Percentiles rank a stretch among this genome's conserved stretches.
These are phyloP conservation scores for Ceratocystis cacaofunesta DNA, from an alignment of 2,329 filamentous ascomycete species.

Conservation along the genomic window DNA sequence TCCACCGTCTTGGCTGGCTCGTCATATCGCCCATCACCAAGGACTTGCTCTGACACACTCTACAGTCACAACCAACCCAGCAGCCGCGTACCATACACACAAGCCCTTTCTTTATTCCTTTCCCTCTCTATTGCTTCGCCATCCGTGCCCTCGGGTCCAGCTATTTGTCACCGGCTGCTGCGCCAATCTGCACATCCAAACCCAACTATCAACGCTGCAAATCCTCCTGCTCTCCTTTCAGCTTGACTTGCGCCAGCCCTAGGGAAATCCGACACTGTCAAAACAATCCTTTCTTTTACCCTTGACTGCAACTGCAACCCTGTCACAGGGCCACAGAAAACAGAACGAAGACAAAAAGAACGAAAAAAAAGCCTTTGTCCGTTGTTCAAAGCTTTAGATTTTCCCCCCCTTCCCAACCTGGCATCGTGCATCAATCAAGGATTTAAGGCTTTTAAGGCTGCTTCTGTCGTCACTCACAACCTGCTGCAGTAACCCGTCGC, in stretches of 20 bases:
- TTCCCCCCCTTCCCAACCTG: neutral
- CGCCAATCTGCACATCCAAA: constrained; percentile 2
- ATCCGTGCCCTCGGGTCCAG: neutral
- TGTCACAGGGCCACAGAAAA: constrained; percentile 1
- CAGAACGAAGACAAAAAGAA: neutral
- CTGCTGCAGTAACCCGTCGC: neutral
- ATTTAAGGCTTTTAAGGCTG: neutral
- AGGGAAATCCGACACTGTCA: constrained; percentile 3
- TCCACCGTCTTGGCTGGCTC: neutral
- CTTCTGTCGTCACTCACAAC: neutral
- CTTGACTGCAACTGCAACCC: constrained; percentile 3
- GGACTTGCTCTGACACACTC: neutral
- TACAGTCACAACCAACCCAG: neutral
- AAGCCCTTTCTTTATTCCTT: too few species aligned
- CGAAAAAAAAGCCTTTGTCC: constrained; percentile 4
- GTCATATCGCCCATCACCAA: neutral
- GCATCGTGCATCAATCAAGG: neutral
- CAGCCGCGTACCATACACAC: neutral
- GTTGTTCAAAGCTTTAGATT: neutral
- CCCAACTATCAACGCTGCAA: neutral
- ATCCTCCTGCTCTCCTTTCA: neutral
- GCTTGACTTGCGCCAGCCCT: constrained; percentile 1
- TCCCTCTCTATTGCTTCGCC: neutral
- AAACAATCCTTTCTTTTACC: constrained; percentile 1
- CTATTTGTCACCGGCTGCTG: neutral